Conservation (phyloP, 768 basidiomycete genomes). For the Tylopilus balloui region DNA sequence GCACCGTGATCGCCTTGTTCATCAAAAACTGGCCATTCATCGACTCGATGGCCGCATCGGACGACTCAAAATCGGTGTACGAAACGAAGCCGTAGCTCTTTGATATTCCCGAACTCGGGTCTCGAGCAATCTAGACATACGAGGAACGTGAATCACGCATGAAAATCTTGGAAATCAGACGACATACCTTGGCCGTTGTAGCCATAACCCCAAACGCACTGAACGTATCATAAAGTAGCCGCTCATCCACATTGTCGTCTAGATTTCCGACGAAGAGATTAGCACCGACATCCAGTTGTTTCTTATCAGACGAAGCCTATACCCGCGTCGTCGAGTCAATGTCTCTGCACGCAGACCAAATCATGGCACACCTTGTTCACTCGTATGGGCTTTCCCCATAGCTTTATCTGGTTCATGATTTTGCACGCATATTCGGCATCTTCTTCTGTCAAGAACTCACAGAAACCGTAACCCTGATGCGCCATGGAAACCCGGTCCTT, state of each 20-base stretch:
- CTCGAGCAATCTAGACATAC: conserved; percentile 75
- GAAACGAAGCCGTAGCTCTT: conserved; percentile 98
- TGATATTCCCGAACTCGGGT: conserved; percentile 75
- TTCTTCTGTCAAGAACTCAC: conserved; percentile 98
- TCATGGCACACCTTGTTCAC: conserved; percentile 87
- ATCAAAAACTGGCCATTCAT: conserved; percentile 98
- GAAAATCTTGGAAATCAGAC: background rate
- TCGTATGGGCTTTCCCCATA: conserved; percentile 97
- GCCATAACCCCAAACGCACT: conserved; percentile 92
- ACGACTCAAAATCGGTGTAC: conserved; percentile 95
- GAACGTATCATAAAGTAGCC: conserved; percentile 90
- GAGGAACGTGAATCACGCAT: background rate
- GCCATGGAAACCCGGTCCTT: conserved; percentile 98
- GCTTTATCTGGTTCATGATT: conserved; percentile 99
- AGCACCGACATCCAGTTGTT: conserved; percentile 95
- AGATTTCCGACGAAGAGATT: conserved; percentile 96
- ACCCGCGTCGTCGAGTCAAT: conserved; percentile 12
- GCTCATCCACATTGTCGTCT: conserved; percentile 93
- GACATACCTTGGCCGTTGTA: conserved; percentile 73
- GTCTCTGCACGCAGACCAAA: background rate
- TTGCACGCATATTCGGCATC: conserved; percentile 99
- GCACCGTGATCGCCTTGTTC: conserved; percentile 96
- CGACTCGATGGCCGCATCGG: conserved; percentile 92
- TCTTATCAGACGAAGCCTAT: conserved; percentile 96
- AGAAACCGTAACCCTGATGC: conserved; percentile 99